These are phyloP conservation scores for Escallonia rubra DNA, from an alignment of 129 eudicot species.

Conservation along the genomic window DNA sequence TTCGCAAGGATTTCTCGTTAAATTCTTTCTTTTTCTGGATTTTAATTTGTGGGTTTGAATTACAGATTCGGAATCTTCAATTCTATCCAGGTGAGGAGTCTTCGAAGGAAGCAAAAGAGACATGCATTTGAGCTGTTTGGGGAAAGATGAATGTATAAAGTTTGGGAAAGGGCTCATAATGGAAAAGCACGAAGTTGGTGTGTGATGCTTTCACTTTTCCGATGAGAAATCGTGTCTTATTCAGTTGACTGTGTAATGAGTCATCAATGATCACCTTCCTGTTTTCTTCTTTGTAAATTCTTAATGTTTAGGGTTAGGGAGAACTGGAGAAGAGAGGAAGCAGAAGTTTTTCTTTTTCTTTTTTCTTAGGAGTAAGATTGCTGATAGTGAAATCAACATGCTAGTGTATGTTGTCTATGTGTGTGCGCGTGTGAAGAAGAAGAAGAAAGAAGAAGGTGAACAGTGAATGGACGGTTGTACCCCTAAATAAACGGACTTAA, in stretches of 20 bases:
- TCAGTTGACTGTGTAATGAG: not conserved
- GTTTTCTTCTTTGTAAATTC: no score
- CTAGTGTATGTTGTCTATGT: no score
- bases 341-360: no score
- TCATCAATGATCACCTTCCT: not conserved
- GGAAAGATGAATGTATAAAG: not conserved
- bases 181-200: not conserved
- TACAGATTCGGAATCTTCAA: conserved; percentile 15
- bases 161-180: not conserved
- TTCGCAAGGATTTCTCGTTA: not conserved
- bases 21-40: not conserved
- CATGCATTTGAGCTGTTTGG: not conserved
- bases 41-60: not conserved
- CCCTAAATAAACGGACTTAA: no score
- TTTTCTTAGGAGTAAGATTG: no score
- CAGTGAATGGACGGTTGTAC: no score
- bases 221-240: no score
- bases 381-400: no score
- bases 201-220: conserved; percentile 1
- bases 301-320: no score
- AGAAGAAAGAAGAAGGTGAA: no score
- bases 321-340: no score
- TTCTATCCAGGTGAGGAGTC: conserved; percentile 18
- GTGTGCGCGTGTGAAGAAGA: no score
- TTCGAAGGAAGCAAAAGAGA: conserved; percentile 2